Evolutionary conservation across 2,329 filamentous ascomycete genomes (phyloP).

Genomic region (Cryphonectria carpinicola): DNA sequence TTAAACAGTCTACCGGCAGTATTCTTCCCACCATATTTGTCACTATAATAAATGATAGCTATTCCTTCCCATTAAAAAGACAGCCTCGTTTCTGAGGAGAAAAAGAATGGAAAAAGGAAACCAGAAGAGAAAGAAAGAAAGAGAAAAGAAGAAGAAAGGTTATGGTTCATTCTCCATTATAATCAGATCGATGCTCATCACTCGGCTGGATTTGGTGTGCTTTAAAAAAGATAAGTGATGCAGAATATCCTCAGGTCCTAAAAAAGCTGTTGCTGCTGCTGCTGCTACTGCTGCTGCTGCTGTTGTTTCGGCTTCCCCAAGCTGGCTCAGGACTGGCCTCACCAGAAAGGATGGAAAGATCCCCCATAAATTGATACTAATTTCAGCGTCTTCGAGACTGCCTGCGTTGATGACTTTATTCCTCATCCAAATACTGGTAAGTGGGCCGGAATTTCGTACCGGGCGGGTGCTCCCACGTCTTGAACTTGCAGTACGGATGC

Average conservation of each 20-base stretch:
- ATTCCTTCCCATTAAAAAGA: not conserved
- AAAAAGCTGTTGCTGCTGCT: not conserved
- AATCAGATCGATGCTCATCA: not conserved
- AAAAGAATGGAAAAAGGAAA: not conserved
- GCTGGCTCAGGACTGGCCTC: not conserved
- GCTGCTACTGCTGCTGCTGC: not conserved
- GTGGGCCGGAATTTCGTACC: slow-evolving; percentile 52
- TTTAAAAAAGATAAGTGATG: not conserved
- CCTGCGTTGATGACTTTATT: slow-evolving; percentile 1
- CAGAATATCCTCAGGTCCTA: not conserved
- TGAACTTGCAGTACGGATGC: slow-evolving; percentile 61
- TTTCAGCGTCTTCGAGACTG: not conserved
- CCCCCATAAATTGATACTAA: not conserved
- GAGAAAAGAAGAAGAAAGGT: too few species aligned
- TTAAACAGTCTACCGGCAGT: not conserved
- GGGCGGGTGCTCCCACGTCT: slow-evolving; percentile 57
- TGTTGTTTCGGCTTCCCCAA: not conserved
- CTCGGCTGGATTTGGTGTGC: not conserved
- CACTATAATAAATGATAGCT: not conserved
- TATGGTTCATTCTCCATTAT: not conserved
- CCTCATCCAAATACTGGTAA: slow-evolving; percentile 27
- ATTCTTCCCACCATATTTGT: not conserved
- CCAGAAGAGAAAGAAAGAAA: too few species aligned
- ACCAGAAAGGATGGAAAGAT: not conserved
- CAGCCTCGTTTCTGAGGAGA: not conserved